These are phyloP conservation scores for Pachysandra terminalis DNA, from an alignment of 164 flowering plant species.

Conservation along the genomic window DNA sequence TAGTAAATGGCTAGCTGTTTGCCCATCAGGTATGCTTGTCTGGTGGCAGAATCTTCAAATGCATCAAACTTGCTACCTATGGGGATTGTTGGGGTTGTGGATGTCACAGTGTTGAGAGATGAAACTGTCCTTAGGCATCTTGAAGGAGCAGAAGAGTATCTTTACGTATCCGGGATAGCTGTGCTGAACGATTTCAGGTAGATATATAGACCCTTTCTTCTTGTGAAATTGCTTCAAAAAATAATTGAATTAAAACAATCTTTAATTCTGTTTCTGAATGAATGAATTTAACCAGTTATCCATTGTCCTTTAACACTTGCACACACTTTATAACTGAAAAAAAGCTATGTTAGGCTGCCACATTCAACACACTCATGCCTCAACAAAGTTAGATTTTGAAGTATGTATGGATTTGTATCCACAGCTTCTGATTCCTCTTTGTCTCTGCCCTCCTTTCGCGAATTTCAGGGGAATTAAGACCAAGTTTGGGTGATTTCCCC, in stretches of 20 bases:
- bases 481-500: no score
- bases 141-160: conserved; percentile 61
- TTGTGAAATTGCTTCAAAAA: background rate
- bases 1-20: background rate
- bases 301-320: no score
- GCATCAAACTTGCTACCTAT: conserved; percentile 8
- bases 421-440: no score
- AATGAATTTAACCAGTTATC: no score
- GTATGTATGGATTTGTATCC: no score
- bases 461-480: no score
- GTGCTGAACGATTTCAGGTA: conserved; percentile 69
- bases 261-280: no score
- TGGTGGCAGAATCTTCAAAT: conserved; percentile 56
- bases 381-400: no score
- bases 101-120: conserved; percentile 66
- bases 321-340: no score
- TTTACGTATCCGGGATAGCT: conserved; percentile 88
- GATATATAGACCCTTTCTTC: background rate
- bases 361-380: no score
- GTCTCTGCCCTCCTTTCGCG: no score
- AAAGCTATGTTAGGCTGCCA: no score
- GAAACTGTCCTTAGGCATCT: conserved; percentile 47
- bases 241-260: background rate
- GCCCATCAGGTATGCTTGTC: conserved; percentile 73
- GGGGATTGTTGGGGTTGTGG: conserved; percentile 70